Percentiles rank a stretch among this genome's conserved stretches.
Conservation (phyloP, 1,284 basidiomycete genomes). For the Volvariella surrecta region DNA sequence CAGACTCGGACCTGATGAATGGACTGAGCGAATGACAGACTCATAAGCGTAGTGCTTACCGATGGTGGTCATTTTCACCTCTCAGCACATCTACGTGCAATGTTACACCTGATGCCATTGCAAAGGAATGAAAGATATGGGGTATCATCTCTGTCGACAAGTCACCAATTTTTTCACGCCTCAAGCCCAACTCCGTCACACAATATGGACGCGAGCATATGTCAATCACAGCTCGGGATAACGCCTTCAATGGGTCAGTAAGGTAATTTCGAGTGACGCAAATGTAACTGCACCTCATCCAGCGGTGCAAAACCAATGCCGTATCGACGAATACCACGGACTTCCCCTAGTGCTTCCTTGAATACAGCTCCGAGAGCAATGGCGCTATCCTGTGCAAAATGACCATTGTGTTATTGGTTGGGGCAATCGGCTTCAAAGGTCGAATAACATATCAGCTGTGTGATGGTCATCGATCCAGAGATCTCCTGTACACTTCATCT, state of each 20-base stretch:
- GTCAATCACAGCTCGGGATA: constrained; percentile 94
- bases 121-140: constrained; percentile 90
- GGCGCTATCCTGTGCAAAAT: constrained; percentile 76
- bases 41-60: constrained; percentile 40
- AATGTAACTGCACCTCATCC: constrained; percentile 68
- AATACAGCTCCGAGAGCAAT: constrained; percentile 92
- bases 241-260: constrained; percentile 39
- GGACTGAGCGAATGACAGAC: constrained; percentile 4
- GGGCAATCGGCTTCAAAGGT: not conserved
- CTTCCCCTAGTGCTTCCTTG: constrained; percentile 92
- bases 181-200: constrained; percentile 83
- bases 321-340: constrained; percentile 91
- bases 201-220: constrained; percentile 98
- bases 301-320: constrained; percentile 96
- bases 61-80: constrained; percentile 97
- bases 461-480: constrained; percentile 99
- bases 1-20: constrained; percentile 75
- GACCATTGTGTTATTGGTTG: constrained; percentile 11
- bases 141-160: constrained; percentile 97
- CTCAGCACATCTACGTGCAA: constrained; percentile 91
- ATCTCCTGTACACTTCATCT: constrained; percentile 89
- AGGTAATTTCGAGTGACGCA: constrained; percentile 1
- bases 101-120: constrained; percentile 85
- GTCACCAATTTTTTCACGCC: constrained; percentile 96
- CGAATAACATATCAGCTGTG: constrained; percentile 76